Percentiles rank a stretch among this genome's conserved stretches.
Evolutionary conservation across 768 basidiomycete genomes (phyloP).

Genomic region (Tylopilus rubrobrunneus): DNA sequence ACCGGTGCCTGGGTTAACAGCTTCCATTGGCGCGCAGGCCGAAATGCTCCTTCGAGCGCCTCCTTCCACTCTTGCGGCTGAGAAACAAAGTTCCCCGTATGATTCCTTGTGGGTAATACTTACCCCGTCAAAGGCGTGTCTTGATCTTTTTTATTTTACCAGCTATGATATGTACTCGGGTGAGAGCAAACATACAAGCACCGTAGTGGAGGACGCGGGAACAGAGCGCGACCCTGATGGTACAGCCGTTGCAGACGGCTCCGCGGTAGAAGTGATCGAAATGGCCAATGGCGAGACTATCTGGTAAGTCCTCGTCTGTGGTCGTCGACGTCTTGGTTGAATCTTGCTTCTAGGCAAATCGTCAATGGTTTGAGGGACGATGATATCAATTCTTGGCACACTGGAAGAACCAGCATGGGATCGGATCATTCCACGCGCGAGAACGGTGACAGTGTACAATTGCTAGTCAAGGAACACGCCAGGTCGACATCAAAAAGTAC

Average conservation of each 20-base stretch:
- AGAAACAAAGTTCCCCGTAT: conserved; percentile 68
- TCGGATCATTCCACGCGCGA: conserved; percentile 64
- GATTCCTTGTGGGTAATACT: conserved; percentile 66
- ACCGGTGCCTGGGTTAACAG: conserved; percentile 63
- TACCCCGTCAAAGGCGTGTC: conserved; percentile 11
- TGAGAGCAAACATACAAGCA: conserved; percentile 42
- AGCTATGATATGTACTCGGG: conserved; percentile 81
- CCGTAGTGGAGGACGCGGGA: conserved; percentile 34
- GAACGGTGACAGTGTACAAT: conserved; percentile 52
- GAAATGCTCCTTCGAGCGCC: conserved; percentile 40
- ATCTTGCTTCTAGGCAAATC: conserved; percentile 50
- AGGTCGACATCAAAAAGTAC: conserved; percentile 67
- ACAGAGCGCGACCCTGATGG: conserved; percentile 19
- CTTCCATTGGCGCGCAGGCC: conserved; percentile 41
- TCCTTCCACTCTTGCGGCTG: conserved; percentile 40
- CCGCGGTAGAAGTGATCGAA: conserved; percentile 76
- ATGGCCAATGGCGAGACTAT: conserved; percentile 86
- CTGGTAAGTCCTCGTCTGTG: conserved; percentile 49
- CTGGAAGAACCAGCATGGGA: conserved; percentile 63
- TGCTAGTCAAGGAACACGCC: conserved; percentile 75
- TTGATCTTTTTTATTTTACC: conserved; percentile 22
- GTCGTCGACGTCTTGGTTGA: neutral
- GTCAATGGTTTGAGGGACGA: conserved; percentile 81
- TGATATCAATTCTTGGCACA: conserved; percentile 65
- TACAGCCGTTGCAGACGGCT: conserved; percentile 39